Base-by-base conservation (phyloP, 176 grass and related monocot genomes). In the Oryza coarctata region DNA sequence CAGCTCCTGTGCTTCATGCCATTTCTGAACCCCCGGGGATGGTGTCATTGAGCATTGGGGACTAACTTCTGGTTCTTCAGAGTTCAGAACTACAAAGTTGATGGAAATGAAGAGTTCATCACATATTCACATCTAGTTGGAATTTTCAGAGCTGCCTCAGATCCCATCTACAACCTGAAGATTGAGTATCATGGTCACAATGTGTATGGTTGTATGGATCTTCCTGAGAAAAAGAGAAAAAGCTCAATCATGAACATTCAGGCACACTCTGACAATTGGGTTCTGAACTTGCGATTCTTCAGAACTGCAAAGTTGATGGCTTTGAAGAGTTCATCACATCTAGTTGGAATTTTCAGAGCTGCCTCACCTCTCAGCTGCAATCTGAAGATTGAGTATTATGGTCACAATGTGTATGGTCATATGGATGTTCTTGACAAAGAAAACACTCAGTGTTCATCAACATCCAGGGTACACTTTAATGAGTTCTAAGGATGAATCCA, bases 201-300 rank as follows among this genome's bases (percentile, higher is more conserved):
- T 52, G 49, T 14, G 18, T 52, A n/a, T 58, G 18, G 55, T 23
- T 25, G 18, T 3, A 70, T 40, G 34, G 22, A 69, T 34, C 17
- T 66, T 66, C 30, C 20, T 20, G 2, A 66, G 2, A 39, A 23
- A 68, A 1, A 6, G 17, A 67, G 25, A 50, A 15, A 5, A 6
- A n/a, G n/a, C n/a, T n/a, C 47, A 50, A 15, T 3, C 55, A 17
- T 27, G 11, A 27, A 17, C 36, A 43, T 26, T 71, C 36, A 15
- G 38, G 13, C 0, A 70, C 11, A 41, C 68, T 12, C 68, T 12
- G 2, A 11, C 32, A 2, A 70, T 50, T 50, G 45, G 86, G 72
- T 68, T 71, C 23, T 88, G 5, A 45, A 44, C 41, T 79, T 34
- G 52, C 85, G 41, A 44, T 44, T 44, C 12, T 14, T 40, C 49